Conservation (phyloP, 192 early-diverging fungal species). For the Coemansia nantahalensis region DNA sequence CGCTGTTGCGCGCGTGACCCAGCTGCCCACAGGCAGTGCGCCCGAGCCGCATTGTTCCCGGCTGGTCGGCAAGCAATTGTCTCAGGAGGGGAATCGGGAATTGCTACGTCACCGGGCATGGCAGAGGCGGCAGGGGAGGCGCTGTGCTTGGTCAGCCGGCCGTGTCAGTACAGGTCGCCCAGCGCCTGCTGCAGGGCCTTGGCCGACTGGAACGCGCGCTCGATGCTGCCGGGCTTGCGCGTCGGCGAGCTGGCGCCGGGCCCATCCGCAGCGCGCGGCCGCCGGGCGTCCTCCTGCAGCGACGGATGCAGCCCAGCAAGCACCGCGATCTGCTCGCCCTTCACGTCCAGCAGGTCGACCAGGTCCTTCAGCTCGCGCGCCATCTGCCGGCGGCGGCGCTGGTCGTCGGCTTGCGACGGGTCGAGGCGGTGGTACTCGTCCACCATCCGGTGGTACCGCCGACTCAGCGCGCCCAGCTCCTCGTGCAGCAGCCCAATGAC, state of each 20-base stretch:
- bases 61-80: too few relatives aligned
- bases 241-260: not conserved
- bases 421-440: constrained; percentile 30
- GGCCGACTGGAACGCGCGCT: constrained; percentile 35
- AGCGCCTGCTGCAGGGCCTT: constrained; percentile 43
- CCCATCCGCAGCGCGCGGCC: not conserved
- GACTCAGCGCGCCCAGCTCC: constrained; percentile 47
- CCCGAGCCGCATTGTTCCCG: too few relatives aligned
- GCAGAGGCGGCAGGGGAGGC: too few relatives aligned
- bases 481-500: constrained; percentile 42
- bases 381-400: constrained; percentile 31
- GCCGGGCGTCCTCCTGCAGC: not conserved
- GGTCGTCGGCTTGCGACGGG: constrained; percentile 18
- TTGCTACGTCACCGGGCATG: too few relatives aligned
- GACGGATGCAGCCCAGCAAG: constrained; percentile 32
- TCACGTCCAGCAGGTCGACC: constrained; percentile 48
- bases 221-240: constrained; percentile 4
- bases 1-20: too few relatives aligned
- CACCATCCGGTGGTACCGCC: constrained; percentile 45
- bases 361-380: constrained; percentile 47
- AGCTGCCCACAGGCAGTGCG: too few relatives aligned
- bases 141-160: too few relatives aligned
- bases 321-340: constrained; percentile 52
- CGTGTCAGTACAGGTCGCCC: constrained; percentile 32
- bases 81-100: too few relatives aligned